Evolutionary conservation across 345 rosid genomes (phyloP), one percentile per base, ranked within the genome.

Genomic region (Corchorus olitorius): DNA sequence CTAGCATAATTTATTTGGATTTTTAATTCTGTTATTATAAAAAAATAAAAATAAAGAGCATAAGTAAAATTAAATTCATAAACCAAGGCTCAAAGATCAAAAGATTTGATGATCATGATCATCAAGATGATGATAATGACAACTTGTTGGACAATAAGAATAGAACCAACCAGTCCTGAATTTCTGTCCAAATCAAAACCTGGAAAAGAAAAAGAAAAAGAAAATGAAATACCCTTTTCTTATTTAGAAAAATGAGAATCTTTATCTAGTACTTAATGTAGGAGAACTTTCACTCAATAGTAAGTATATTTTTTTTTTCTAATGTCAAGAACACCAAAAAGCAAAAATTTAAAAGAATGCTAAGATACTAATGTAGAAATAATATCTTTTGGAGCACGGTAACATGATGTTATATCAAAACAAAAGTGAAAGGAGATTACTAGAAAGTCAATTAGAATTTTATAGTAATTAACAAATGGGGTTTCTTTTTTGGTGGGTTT

Each of bases 321-420:
- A 59, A 72, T 68, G 55, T 72, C 76, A 80, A 80, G 73, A 76
- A 76, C 71, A 35, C 58, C 15, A 13, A 63, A 48, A 33, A 64
- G 11, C 45, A 20, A 10, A 34, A 69, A 6, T 0, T 49, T 69
- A n/a, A 39, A 70, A 70, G 74, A 16, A 34, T n/a, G 48, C 27
- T 41, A 48, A n/a, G 62, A 48, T 39, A 39, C 27, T 10, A 22
- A 9, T 22, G 58, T 48, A 1, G n/a, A 4, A n/a, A 13, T 58
- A 13, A 16, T 8, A 19, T 73, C 35, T 75, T 77, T 75, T 35
- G 48, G 67, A 76, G 72, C 77, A 80, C 59, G 76, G 64, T 65
- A 76, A 65, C 56, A 64, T 78, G 80, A 8, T 74, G 81, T 48
- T 37, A 46, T 59, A 43, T 73, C 68, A 74, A 35, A 65, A 53